Evolutionary conservation across 148 eudicot genomes (phyloP), one percentile per base, ranked within the genome.

Genomic region (Rhododendron ferrugineum): DNA sequence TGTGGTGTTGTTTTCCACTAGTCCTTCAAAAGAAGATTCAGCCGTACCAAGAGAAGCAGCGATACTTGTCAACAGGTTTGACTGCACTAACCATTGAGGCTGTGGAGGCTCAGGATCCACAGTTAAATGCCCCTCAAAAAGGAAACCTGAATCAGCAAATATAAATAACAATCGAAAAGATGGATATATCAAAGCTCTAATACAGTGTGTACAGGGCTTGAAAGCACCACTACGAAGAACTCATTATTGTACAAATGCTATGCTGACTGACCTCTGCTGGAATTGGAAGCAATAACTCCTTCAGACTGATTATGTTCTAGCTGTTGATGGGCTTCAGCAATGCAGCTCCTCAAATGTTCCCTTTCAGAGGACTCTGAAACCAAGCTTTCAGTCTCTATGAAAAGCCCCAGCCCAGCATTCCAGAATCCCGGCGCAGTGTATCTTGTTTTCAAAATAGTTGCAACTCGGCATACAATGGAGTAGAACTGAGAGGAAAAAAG

Each of bases 81-180:
- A 90, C 78, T 90, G 95, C 79, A 90, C 89, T n/a, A 95, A 85
- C 99, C 98, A 96, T 23, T 86, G 87, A 16, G 99, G 99, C 77
- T 93, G 98, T 28, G 97, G 92, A 34, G 99, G 99, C 87, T 95
- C 98, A 0, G 89, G 91, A 87, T 96, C 99, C 6, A 95, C 97
- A 0, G 99, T 96, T 14, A 96, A 90, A 85, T 96, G 99, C n/a
- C 99, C 99, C 83, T 96, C 99, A 62, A 96, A 96, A 13, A 96
- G 89, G 70, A 86, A 96, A 40, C 98, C 92, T 91, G 91, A 60
- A 85, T 22, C 34, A 77, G 75, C 0, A 34, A 10, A 72, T 18
- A 60, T 10, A n/a, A 11, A 72, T 11, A 60, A 64, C 23, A 84
- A 47, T 46, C 5, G 54, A n/a, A 34, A 72, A 20, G 34, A 40